Base-by-base conservation (phyloP, 2,329 filamentous ascomycete species). In the Basipetospora chlamydospora region DNA sequence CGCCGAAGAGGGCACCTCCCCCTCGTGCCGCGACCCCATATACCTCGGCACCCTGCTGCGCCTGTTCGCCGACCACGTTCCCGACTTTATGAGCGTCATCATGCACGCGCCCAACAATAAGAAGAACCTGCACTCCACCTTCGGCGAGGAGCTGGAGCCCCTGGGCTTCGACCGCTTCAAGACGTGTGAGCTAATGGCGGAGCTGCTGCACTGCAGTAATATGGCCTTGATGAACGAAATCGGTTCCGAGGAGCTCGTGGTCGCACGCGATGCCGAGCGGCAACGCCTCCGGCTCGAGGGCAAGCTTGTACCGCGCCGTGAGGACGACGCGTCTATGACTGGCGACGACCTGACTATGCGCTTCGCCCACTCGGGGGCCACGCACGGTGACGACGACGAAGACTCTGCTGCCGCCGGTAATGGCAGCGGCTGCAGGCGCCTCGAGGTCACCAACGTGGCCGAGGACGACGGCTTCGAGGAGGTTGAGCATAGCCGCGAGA, bases 131-230 rank as follows among this genome's bases (percentile, higher is more conserved):
- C 80, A 77, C 47, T 88, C 86, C 3, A 90, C 90, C 0, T 98
- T 93, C 63, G 87, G 87, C 36, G 74, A 78, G 31, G 83, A 80
- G 55, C 87, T 98, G 36, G 86, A 96, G 56, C 88, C 90, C 4
- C 69, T 98, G 8, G 90, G 90, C 3, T 98, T 98, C 52, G 90
- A 98, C 57, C 73, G 90, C 15, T 98, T 98, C 66, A 98, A 98
- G 65, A 96, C 90, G 0, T 98, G 90, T 56, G 90, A 98, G 58
- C 67, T 98, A 41, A 96, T 98, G 90, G 90, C 90, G 1, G 90
- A 98, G 57, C 66, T 98, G 30, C 62, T 98, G 26, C 90, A 98
- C 57, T 98, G 90, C 59, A 96, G 88, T 55, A 98, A 98, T 54
- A 98, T 98, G 90, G 87, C 83, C 5, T 64, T 98, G 25, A 63